Evolutionary conservation across 768 basidiomycete species (phyloP), one percentile per base, ranked within the genome.

Genomic region (Rhodocollybia butyracea): DNA sequence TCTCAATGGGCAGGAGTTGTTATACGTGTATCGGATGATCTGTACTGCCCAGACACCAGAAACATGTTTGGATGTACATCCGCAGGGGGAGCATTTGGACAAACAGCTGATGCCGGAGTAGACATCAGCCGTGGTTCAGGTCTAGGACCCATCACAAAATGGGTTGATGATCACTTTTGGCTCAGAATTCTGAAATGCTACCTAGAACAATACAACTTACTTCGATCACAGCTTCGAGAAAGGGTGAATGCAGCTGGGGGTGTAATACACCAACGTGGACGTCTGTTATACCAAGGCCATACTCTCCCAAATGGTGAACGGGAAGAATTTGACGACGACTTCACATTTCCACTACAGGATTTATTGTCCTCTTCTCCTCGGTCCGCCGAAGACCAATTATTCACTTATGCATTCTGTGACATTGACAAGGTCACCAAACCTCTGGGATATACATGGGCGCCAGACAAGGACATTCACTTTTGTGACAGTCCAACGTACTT

Each of bases 111-210:
- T 55, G 69, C 66, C 0, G 61, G 64, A 0, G n/a, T 55, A 0
- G 63, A 71, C 3, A 60, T 74, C 2, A 31, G 69, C 19, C 45
- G 68, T 0, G 46, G 40, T 3, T 0, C 45, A 1, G 68, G 72
- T 0, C 66, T 73, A 2, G 68, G 69, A 0, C 68, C 68, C 0
- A 17, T 72, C 1, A 60, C 63, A 0, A 65, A 64, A 39, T 68
- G 70, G 69, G 71, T 73, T 0, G 73, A 72, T 42, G 64, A 71
- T 42, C n/a, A n/a, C n/a, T n/a, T n/a, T n/a, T n/a, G n/a, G n/a
- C n/a, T n/a, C n/a, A n/a, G n/a, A n/a, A n/a, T 71, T 8, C 51
- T 48, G 34, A 3, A 60, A 61, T 46, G 63, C 3, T 36, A 61
- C 46, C 55, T 72, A 0, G n/a, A 42, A 1, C 39, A 56, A 11